These are phyloP conservation scores for Penicillium daleae DNA, from an alignment of 495 filamentous ascomycete genomes.

Conservation along the genomic window DNA sequence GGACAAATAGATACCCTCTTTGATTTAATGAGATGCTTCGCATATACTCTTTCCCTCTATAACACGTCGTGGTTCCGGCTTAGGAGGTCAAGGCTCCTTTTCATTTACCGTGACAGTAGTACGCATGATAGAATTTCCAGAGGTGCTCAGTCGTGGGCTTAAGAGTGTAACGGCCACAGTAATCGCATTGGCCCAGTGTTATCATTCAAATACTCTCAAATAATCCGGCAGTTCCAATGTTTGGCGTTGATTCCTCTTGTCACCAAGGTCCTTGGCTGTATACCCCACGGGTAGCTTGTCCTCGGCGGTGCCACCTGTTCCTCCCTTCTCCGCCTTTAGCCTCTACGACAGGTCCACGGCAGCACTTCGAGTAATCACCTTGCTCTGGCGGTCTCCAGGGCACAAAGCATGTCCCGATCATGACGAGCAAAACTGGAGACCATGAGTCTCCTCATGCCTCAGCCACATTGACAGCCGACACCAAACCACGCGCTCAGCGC, in stretches of 20 bases:
- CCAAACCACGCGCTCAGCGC: conserved; percentile 35
- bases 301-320: conserved; percentile 14
- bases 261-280: background rate
- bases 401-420: conserved; percentile 47
- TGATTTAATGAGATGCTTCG: conserved; percentile 15
- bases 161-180: background rate
- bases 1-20: conserved; percentile 46
- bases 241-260: background rate
- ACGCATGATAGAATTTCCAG: too few species aligned
- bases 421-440: conserved; percentile 47
- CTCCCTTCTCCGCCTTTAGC: conserved; percentile 31
- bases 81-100: background rate
- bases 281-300: background rate
- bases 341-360: conserved; percentile 7
- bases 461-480: conserved; percentile 16
- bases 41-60: background rate
- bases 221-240: background rate
- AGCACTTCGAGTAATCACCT: conserved; percentile 10
- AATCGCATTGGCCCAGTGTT: too few species aligned
- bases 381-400: conserved; percentile 14
- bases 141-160: background rate
- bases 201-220: too few species aligned
- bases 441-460: conserved; percentile 36
- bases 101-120: too few species aligned
- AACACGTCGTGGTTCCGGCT: too few species aligned